Evolutionary conservation across 768 basidiomycete genomes (phyloP).

Genomic region (Thelephora ganbajun): DNA sequence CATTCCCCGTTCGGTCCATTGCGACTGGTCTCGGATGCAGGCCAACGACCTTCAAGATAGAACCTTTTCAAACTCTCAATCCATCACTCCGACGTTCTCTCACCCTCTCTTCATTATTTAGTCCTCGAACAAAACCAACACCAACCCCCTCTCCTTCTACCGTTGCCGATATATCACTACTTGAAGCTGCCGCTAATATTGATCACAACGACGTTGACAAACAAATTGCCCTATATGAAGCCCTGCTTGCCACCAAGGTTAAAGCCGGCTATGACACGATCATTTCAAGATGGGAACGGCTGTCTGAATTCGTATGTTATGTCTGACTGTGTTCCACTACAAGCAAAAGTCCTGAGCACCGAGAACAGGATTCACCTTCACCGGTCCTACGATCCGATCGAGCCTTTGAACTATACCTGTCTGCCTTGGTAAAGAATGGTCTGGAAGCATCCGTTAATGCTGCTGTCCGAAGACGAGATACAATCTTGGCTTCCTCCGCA

Average conservation of each 20-base stretch:
- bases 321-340: neutral
- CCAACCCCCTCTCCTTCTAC: conserved; percentile 45
- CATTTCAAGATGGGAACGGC: conserved; percentile 70
- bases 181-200: conserved; percentile 69
- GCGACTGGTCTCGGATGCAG: too few species aligned
- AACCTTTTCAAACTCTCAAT: conserved; percentile 2
- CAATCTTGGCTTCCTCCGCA: conserved; percentile 29
- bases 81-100: conserved; percentile 6
- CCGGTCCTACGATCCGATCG: conserved; percentile 56
- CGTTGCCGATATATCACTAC: conserved; percentile 54
- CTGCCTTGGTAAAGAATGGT: conserved; percentile 45
- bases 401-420: conserved; percentile 68
- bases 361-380: conserved; percentile 44
- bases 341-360: conserved; percentile 3
- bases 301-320: conserved; percentile 65
- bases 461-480: conserved; percentile 60
- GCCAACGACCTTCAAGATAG: neutral
- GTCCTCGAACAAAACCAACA: conserved; percentile 23
- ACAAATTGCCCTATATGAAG: conserved; percentile 58
- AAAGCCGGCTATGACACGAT: conserved; percentile 59
- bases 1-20: too few species aligned
- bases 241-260: conserved; percentile 48
- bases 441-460: conserved; percentile 40
- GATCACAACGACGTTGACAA: conserved; percentile 54
- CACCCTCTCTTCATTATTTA: conserved; percentile 17